Conservation (phyloP, 768 basidiomycete species). For the Hericium alpestre region DNA sequence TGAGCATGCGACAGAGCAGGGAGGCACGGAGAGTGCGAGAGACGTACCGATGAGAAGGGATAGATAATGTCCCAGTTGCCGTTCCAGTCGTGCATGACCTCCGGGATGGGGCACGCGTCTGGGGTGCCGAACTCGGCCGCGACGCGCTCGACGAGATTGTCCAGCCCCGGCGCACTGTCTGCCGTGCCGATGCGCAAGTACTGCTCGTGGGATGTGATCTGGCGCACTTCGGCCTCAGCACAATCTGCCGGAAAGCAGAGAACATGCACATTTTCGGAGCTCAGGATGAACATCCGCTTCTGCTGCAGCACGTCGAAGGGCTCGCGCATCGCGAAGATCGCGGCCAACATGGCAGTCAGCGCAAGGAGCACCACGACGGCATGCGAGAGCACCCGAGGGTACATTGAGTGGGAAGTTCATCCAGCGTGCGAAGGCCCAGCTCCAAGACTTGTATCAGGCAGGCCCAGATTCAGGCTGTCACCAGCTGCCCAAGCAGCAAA, state of each 20-base stretch:
- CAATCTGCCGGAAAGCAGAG: not conserved
- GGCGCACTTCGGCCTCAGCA: conserved; percentile 3
- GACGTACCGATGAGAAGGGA: conserved; percentile 62
- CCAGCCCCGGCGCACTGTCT: conserved; percentile 73
- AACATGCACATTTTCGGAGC: conserved; percentile 70
- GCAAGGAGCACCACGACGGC: conserved; percentile 36
- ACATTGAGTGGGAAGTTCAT: no score
- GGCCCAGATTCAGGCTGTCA: no score
- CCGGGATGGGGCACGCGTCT: conserved; percentile 29
- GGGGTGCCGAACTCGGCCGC: conserved; percentile 46
- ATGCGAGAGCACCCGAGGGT: conserved; percentile 26
- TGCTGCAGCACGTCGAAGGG: conserved; percentile 84
- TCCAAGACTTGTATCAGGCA: no score
- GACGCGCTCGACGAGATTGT: conserved; percentile 49
- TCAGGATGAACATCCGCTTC: conserved; percentile 74
- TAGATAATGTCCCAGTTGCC: conserved; percentile 83
- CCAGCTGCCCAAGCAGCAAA: no score
- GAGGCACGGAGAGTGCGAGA: not conserved
- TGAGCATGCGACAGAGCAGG: not conserved
- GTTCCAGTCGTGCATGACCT: conserved; percentile 67
- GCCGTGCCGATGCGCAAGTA: conserved; percentile 74
- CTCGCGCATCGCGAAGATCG: conserved; percentile 43
- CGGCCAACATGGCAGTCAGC: conserved; percentile 40
- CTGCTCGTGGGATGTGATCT: conserved; percentile 66
- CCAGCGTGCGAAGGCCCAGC: no score